phyloP scores from a whole-genome alignment of 78 protist species.

The Trichosphaerium sp. region DNA sequence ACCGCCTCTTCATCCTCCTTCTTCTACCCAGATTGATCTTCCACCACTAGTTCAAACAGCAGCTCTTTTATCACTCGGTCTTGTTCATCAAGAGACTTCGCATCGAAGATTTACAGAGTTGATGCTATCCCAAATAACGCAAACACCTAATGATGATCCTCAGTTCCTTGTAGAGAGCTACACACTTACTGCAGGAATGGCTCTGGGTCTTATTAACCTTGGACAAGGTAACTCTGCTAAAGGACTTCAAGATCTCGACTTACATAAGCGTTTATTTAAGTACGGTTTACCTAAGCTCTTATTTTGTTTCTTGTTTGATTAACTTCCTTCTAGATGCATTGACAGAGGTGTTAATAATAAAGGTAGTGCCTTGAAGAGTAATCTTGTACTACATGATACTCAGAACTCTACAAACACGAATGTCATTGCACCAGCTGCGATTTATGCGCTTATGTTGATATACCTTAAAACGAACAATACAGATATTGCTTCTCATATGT shows the following conservation, averaged over 20 bases:
- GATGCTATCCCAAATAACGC: constrained; percentile 56
- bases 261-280: constrained; percentile 50
- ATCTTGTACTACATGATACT: background rate
- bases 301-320: background rate
- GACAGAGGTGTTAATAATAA: no score
- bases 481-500: constrained; percentile 30
- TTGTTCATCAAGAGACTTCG: constrained; percentile 56
- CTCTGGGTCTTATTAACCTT: constrained; percentile 65
- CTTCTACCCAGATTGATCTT: constrained; percentile 64
- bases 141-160: constrained; percentile 37
- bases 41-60: constrained; percentile 63
- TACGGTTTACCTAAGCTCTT: background rate
- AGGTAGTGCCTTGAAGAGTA: no score
- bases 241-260: constrained; percentile 54
- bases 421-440: constrained; percentile 82
- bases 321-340: no score
- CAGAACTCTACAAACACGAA: constrained; percentile 41
- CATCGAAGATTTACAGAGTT: constrained; percentile 71
- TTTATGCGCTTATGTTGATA: constrained; percentile 66
- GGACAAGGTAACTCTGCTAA: constrained; percentile 42
- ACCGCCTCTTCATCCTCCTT: constrained; percentile 77
- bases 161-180: constrained; percentile 48
- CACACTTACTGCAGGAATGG: constrained; percentile 75
- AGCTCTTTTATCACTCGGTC: constrained; percentile 74
- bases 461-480: constrained; percentile 50